Percentiles rank a stretch among this genome's conserved stretches.
Evolutionary conservation across 306 rosid genomes (phyloP).

Genomic region (Dryas alaskensis): DNA sequence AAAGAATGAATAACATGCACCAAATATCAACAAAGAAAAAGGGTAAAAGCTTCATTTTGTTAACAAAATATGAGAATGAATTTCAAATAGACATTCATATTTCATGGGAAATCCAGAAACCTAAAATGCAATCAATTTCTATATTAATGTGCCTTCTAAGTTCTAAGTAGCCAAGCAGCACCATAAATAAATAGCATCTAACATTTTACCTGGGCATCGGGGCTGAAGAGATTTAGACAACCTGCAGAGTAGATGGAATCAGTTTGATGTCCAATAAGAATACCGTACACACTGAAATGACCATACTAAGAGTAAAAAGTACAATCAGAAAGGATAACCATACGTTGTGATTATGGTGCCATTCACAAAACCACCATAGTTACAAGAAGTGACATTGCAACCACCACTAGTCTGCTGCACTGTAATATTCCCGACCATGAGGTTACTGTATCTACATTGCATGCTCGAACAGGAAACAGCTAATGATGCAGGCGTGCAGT

Average conservation of each 20-base stretch:
- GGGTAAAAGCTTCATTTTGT: neutral
- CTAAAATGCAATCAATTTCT: neutral
- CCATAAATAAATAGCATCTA: neutral
- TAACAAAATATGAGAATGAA: neutral
- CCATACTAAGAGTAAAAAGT: conserved; percentile 16
- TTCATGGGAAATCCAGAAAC: neutral
- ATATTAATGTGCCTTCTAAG: conserved; percentile 6
- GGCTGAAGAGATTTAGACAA: conserved; percentile 79
- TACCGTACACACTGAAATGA: conserved; percentile 3
- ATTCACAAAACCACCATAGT: conserved; percentile 72
- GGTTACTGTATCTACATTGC: conserved; percentile 87
- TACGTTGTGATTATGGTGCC: conserved; percentile 81
- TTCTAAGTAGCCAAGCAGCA: neutral
- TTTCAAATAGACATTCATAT: neutral
- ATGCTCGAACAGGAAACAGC: conserved; percentile 98
- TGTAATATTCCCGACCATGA: conserved; percentile 83
- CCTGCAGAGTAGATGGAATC: conserved; percentile 44
- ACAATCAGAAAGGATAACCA: conserved; percentile 11
- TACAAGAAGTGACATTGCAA: conserved; percentile 88
- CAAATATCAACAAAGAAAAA: neutral
- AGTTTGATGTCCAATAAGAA: conserved; percentile 9
- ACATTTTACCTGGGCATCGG: conserved; percentile 81
- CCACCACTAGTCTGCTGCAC: conserved; percentile 75
- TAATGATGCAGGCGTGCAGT: conserved; percentile 93
- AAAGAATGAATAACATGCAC: neutral